phyloP scores from a whole-genome alignment of 306 rosid genomes.

The Albizia julibrissin region DNA sequence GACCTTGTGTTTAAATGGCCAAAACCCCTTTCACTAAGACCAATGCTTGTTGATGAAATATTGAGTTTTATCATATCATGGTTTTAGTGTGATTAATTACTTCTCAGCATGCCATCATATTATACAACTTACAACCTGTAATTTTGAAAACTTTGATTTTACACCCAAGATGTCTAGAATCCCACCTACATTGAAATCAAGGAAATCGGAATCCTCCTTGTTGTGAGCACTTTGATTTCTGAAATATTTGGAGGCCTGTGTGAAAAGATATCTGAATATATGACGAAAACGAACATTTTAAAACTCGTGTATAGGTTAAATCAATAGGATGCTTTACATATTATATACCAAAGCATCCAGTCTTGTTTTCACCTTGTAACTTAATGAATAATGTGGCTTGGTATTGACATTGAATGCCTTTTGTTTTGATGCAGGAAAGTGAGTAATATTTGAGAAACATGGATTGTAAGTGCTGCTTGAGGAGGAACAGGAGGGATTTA shows the following conservation, averaged over 20 bases:
- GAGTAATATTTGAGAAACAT: not conserved
- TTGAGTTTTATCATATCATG: not conserved
- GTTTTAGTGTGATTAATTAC: not conserved
- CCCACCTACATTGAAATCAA: not conserved
- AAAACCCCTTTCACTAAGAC: too few species aligned
- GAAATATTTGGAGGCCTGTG: not conserved
- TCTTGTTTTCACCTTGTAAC: not conserved
- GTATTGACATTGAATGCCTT: not conserved
- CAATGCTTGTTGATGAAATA: too few species aligned
- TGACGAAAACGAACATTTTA: not conserved
- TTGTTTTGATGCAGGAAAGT: not conserved
- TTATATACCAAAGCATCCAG: not conserved
- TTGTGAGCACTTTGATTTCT: not conserved
- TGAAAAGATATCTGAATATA: not conserved
- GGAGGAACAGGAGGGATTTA: not conserved
- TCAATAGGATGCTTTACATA: not conserved
- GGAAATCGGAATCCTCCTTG: not conserved
- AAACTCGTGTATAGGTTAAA: not conserved
- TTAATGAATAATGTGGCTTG: not conserved
- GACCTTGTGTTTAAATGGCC: too few species aligned
- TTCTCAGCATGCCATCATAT: not conserved
- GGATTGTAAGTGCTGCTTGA: not conserved
- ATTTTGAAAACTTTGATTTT: not conserved
- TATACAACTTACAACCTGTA: too few species aligned
- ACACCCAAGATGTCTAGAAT: not conserved